Base-by-base conservation (phyloP, 768 basidiomycete genomes). In the Heimioporus sp. region DNA sequence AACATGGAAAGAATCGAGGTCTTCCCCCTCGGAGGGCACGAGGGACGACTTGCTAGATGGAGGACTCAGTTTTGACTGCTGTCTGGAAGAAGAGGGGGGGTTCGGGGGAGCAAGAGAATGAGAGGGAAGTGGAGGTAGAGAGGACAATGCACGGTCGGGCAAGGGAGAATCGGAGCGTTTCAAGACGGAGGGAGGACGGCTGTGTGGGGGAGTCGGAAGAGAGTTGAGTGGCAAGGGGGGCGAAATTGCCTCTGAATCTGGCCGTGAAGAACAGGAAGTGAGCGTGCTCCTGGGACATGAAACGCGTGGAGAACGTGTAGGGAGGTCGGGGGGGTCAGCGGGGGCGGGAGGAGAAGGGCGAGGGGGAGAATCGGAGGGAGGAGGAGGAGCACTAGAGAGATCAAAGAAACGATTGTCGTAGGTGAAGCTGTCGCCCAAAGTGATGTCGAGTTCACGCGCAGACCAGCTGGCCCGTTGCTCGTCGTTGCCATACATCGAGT, bases 401-500 rank as follows among this genome's bases (percentile, higher is more conserved):
- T 28, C 54, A 55, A 68, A 73, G 38, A 75, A 71, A 51, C 12
- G 38, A 17, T 65, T 65, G 48, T 61, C 54, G 55, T 66, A 72
- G 49, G 70, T 64, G 53, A 69, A 69, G 34, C 52, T 63, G 55
- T 71, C 69, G 35, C 69, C 69, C 15, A 69, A 53, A 5, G 69
- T 60, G 19, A 69, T 44, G 61, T 71, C 67, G 20, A 69, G 67
- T 41, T 75, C 75, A 49, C 74, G 73, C 40, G 69, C 62, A 65
- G 73, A 63, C 78, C 80, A 83, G 73, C 78, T 79, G 46, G 73
- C 67, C 46, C 72, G 70, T 58, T 65, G 55, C 49, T 65, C 63
- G 51, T 83, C 80, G 65, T 85, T 84, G 48, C 82, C 82, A 66
- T 92, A 92, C 90, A 91, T 91, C 44, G 87, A 90, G 67, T 90